Percentiles rank a stretch among this genome's conserved stretches.
phyloP scores from a whole-genome alignment of 129 eudicot species.

The Apium graveolens region DNA sequence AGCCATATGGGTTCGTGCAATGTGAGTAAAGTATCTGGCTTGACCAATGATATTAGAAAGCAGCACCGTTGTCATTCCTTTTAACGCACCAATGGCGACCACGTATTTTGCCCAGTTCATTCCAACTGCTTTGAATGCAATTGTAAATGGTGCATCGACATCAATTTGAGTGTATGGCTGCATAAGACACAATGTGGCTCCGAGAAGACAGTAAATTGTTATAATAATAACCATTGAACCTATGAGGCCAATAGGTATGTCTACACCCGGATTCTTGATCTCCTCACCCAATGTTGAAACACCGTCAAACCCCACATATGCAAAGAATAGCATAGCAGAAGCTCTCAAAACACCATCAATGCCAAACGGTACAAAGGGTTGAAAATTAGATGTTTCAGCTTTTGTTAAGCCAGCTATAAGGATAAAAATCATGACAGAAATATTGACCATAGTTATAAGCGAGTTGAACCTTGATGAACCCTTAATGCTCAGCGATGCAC shows the following conservation, averaged over 20 bases:
- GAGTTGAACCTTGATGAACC: constrained; percentile 64
- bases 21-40: constrained; percentile 74
- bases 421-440: constrained; percentile 39
- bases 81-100: constrained; percentile 60
- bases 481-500: constrained; percentile 46
- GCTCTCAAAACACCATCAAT: constrained; percentile 60
- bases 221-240: constrained; percentile 66
- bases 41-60: constrained; percentile 55
- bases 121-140: constrained; percentile 44
- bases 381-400: constrained; percentile 36
- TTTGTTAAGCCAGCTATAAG: constrained; percentile 43
- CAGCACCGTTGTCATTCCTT: constrained; percentile 64
- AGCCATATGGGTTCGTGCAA: constrained; percentile 63
- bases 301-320: constrained; percentile 73
- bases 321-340: constrained; percentile 66
- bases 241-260: constrained; percentile 65
- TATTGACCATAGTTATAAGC: constrained; percentile 38
- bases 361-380: constrained; percentile 54
- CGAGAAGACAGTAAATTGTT: constrained; percentile 51
- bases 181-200: constrained; percentile 54
- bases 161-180: constrained; percentile 49
- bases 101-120: constrained; percentile 71
- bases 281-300: constrained; percentile 76
- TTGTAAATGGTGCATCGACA: constrained; percentile 55
- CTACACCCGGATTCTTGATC: constrained; percentile 55